phyloP scores from a whole-genome alignment of 495 filamentous ascomycete species.

The Saxophila tyrrhenica region DNA sequence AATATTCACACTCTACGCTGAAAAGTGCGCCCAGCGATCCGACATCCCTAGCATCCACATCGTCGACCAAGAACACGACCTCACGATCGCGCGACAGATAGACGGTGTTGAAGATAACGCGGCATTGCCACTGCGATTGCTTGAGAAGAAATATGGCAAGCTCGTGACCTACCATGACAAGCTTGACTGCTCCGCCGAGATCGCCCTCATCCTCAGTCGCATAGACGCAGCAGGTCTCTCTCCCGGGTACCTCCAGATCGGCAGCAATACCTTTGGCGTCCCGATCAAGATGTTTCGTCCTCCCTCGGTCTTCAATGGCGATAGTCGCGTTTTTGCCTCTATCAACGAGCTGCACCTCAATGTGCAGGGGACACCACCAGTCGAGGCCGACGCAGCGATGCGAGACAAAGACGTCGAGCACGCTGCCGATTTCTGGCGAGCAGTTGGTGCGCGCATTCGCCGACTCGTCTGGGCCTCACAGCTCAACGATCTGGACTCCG shows the following conservation, averaged over 20 bases:
- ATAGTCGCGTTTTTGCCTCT: neutral
- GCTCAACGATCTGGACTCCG: no score
- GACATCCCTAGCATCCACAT: neutral
- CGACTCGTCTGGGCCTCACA: no score
- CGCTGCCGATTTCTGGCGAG: no score
- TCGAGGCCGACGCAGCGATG: no score
- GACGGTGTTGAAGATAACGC: no score
- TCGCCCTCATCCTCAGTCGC: neutral
- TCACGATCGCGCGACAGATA: no score
- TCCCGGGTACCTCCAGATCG: neutral
- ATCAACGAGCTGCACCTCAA: neutral
- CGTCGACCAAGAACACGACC: neutral
- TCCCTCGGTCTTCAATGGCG: neutral
- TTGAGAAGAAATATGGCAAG: neutral
- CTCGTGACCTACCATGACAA: neutral
- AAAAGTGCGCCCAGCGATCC: neutral
- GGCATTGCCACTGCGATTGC: neutral
- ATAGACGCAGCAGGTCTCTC: neutral
- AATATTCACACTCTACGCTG: neutral
- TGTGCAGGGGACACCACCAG: neutral
- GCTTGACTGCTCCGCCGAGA: neutral
- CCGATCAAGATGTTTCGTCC: neutral
- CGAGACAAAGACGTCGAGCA: no score
- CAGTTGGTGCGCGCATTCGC: no score
- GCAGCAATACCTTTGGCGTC: neutral